Percentiles rank a stretch among this genome's conserved stretches.
Evolutionary conservation across 495 filamentous ascomycete species (phyloP).

Genomic region (Penicillium psychrofluorescens): DNA sequence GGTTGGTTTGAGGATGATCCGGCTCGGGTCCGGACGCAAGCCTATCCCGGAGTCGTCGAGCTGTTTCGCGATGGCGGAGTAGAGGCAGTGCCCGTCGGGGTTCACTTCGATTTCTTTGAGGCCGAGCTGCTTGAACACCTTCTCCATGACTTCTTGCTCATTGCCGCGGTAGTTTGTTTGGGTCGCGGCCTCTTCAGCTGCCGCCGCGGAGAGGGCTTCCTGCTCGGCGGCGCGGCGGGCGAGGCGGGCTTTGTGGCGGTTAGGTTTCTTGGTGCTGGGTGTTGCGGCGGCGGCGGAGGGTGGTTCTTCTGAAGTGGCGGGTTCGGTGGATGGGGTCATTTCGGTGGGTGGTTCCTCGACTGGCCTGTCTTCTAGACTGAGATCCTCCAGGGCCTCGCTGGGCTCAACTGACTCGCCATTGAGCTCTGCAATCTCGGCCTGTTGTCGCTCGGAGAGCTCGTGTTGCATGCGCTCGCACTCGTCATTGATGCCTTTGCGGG

Average conservation of each 20-base stretch:
- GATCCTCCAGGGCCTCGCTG: constrained; percentile 20
- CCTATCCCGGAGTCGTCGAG: constrained; percentile 42
- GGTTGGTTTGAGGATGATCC: constrained; percentile 27
- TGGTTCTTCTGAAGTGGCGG: constrained; percentile 1
- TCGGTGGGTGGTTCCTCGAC: constrained; percentile 10
- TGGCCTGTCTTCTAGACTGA: constrained; percentile 21
- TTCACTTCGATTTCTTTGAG: constrained; percentile 72
- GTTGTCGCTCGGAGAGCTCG: constrained; percentile 60
- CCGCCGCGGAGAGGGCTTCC: constrained; percentile 57
- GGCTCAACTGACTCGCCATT: constrained; percentile 30
- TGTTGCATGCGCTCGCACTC: constrained; percentile 71
- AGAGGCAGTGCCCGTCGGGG: constrained; percentile 95
- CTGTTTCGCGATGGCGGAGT: constrained; percentile 85
- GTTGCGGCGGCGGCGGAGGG: constrained; percentile 4
- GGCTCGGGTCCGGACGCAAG: constrained; percentile 37
- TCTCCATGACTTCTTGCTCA: constrained; percentile 64
- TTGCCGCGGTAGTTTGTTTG: constrained; percentile 66
- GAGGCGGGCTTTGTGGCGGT: constrained; percentile 83
- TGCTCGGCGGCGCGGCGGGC: constrained; percentile 82
- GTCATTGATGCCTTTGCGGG: constrained; percentile 77
- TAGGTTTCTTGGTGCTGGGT: constrained; percentile 59
- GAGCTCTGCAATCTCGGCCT: constrained; percentile 55
- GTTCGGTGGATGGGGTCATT: constrained; percentile 1
- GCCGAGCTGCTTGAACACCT: constrained; percentile 50
- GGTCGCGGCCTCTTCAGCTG: constrained; percentile 64